phyloP scores from a whole-genome alignment of 345 rosid species.

The Euphorbia lathyris region DNA sequence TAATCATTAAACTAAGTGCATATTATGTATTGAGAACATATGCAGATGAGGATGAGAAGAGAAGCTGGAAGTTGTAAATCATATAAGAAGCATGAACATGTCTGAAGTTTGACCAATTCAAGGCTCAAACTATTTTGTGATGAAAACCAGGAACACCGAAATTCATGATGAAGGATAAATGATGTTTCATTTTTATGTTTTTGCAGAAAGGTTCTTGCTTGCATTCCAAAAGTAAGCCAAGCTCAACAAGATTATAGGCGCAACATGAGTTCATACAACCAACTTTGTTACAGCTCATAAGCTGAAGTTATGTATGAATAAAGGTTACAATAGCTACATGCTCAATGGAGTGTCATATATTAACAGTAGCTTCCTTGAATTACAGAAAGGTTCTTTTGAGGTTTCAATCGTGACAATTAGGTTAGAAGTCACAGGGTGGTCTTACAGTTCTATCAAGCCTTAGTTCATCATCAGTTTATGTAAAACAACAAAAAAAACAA shows the following conservation, averaged over 20 bases:
- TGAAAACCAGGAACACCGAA: background rate
- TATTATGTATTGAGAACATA: background rate
- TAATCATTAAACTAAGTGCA: too few relatives aligned
- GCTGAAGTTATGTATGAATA: too few relatives aligned
- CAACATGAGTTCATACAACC: background rate
- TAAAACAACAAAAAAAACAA: background rate
- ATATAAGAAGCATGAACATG: background rate
- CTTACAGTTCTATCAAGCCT: background rate
- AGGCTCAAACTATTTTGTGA: background rate
- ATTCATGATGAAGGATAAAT: background rate
- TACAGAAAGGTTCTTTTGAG: too few relatives aligned
- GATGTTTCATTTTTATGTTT: background rate
- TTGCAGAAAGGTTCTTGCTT: background rate
- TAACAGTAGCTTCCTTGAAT: too few relatives aligned
- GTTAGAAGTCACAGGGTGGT: too few relatives aligned
- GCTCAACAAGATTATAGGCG: conserved; percentile 5
- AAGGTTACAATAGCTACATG: too few relatives aligned
- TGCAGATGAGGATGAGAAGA: background rate
- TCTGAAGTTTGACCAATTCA: too few relatives aligned
- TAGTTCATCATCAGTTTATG: background rate
- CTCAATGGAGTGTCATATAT: too few relatives aligned
- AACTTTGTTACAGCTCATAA: background rate
- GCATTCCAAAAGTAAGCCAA: background rate
- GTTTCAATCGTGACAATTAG: too few relatives aligned
- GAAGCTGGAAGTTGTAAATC: background rate